phyloP scores from a whole-genome alignment of 495 filamentous ascomycete genomes.

The Aspergillus sparsus region DNA sequence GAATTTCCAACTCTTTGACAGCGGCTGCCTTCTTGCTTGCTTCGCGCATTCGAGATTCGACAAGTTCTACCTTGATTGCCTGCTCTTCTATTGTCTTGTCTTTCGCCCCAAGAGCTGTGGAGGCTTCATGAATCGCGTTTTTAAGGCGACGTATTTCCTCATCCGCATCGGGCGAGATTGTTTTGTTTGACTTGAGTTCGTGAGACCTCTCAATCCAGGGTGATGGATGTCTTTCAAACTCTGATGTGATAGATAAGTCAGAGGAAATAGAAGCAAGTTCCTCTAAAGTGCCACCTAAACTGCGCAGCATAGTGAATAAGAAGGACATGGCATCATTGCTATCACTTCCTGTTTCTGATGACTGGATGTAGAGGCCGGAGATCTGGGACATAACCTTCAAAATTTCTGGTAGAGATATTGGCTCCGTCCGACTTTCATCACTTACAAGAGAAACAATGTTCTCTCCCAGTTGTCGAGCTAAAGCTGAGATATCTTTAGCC shows the following conservation, averaged over 20 bases:
- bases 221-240: slow-evolving; percentile 73
- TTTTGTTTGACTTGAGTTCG: slow-evolving; percentile 76
- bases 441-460: slow-evolving; percentile 63
- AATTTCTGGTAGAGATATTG: slow-evolving; percentile 66
- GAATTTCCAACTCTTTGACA: slow-evolving; percentile 54
- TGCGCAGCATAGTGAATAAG: slow-evolving; percentile 66
- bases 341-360: slow-evolving; percentile 35
- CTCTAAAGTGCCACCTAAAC: slow-evolving; percentile 63
- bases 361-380: slow-evolving; percentile 36
- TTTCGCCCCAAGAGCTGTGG: slow-evolving; percentile 71
- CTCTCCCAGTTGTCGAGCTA: slow-evolving; percentile 66
- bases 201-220: slow-evolving; percentile 85
- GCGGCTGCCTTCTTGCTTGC: slow-evolving; percentile 52
- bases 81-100: slow-evolving; percentile 93
- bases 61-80: slow-evolving; percentile 61
- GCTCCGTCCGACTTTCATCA: slow-evolving; percentile 71
- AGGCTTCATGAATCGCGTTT: slow-evolving; percentile 67
- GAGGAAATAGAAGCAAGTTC: slow-evolving; percentile 71
- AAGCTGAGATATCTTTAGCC: slow-evolving; percentile 65
- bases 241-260: slow-evolving; percentile 76
- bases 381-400: slow-evolving; percentile 60
- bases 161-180: slow-evolving; percentile 75
- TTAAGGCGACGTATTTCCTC: slow-evolving; percentile 73
- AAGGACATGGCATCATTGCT: slow-evolving; percentile 66
- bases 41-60: slow-evolving; percentile 57